Percentiles rank a stretch among this genome's conserved stretches.
These are phyloP conservation scores for Penicillium sp. DNA, from an alignment of 2,329 filamentous ascomycete species.

Conservation along the genomic window DNA sequence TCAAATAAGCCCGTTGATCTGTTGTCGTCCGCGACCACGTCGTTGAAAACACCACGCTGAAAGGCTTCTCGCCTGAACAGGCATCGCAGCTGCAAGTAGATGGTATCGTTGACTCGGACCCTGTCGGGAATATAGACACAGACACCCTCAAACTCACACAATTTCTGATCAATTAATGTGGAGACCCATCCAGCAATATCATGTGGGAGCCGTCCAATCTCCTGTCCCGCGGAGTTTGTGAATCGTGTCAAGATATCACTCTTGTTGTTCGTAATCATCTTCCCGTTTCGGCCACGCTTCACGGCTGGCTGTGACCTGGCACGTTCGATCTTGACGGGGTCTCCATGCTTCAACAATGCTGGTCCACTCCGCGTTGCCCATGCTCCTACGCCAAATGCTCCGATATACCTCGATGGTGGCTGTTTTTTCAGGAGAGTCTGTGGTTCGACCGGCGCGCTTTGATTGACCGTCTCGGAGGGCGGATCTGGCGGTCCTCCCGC, in stretches of 20 bases:
- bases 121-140: constrained; percentile 87
- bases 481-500: neutral
- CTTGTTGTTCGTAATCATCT: constrained; percentile 53
- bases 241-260: constrained; percentile 89
- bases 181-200: constrained; percentile 91
- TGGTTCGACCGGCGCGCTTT: constrained; percentile 3
- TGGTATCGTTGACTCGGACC: constrained; percentile 82
- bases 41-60: constrained; percentile 53
- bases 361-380: constrained; percentile 86
- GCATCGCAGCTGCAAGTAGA: constrained; percentile 83
- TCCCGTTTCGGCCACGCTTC: constrained; percentile 46
- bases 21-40: constrained; percentile 56
- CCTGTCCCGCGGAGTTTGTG: constrained; percentile 70
- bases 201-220: constrained; percentile 81
- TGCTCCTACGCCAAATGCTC: constrained; percentile 83
- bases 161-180: constrained; percentile 79
- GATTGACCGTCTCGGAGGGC: neutral
- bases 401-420: constrained; percentile 69
- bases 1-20: constrained; percentile 71
- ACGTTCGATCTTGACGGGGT: constrained; percentile 79
- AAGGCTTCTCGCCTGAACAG: constrained; percentile 73
- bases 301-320: constrained; percentile 64
- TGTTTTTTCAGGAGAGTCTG: constrained; percentile 21
- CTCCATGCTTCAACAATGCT: constrained; percentile 71
- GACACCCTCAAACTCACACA: constrained; percentile 79